Evolutionary conservation across 2,329 filamentous ascomycete species (phyloP).

Genomic region (Aspergillus sp.): DNA sequence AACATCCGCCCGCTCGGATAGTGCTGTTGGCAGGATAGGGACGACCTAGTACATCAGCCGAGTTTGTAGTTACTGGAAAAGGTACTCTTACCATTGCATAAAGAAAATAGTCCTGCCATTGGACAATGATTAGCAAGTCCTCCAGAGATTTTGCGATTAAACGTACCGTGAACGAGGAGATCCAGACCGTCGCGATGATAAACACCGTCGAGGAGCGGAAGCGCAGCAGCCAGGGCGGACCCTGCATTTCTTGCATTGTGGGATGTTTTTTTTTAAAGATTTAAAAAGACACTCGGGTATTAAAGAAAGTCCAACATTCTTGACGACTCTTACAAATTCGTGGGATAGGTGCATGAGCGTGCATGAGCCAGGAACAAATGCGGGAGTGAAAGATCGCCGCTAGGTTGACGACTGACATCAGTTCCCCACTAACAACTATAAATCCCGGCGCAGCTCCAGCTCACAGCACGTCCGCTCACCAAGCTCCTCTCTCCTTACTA

Average conservation of each 20-base stretch:
- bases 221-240: conserved; percentile 34
- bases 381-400: not conserved
- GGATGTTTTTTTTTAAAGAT: not conserved
- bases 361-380: not conserved
- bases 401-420: conserved; percentile 1
- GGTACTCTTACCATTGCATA: conserved; percentile 29
- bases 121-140: not conserved
- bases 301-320: too few relatives aligned
- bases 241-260: not conserved
- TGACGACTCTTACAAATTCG: too few relatives aligned
- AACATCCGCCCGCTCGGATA: conserved; percentile 24
- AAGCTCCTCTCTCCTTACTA: not conserved
- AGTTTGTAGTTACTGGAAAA: not conserved
- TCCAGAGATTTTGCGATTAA: not conserved
- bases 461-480: not conserved
- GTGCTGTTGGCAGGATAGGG: conserved; percentile 30
- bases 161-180: conserved; percentile 31
- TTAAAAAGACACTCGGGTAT: too few relatives aligned
- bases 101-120: conserved; percentile 27
- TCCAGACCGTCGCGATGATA: conserved; percentile 57
- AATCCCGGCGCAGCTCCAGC: not conserved
- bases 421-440: conserved; percentile 1
- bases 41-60: conserved; percentile 23
- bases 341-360: not conserved
- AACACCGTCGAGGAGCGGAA: conserved; percentile 62